Percentiles rank a stretch among this genome's conserved stretches.
Evolutionary conservation across 2,329 filamentous ascomycete genomes (phyloP).

Genomic region (Ascomycota sp.): DNA sequence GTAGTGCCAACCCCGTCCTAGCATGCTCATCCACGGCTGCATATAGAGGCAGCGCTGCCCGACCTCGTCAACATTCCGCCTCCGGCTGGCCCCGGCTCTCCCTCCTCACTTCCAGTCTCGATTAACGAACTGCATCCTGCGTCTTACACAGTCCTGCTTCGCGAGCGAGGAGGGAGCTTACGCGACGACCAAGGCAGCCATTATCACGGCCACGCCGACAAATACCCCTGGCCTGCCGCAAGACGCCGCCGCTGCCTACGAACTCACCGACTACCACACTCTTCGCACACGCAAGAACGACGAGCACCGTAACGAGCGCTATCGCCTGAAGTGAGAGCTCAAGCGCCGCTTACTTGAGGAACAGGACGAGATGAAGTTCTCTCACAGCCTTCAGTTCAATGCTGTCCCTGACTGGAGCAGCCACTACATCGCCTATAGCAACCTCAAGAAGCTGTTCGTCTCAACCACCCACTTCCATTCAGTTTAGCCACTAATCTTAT

Average conservation of each 20-base stretch:
- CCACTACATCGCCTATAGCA: slow-evolving; percentile 95
- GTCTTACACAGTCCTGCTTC: slow-evolving; percentile 7
- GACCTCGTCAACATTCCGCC: slow-evolving; percentile 10
- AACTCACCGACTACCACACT: slow-evolving; percentile 20
- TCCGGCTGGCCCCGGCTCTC: slow-evolving; percentile 10
- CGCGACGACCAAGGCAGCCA: neutral
- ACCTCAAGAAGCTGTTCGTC: slow-evolving; percentile 85
- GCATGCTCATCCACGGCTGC: too few species aligned
- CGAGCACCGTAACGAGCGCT: slow-evolving; percentile 13
- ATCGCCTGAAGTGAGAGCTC: slow-evolving; percentile 27
- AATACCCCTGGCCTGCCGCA: slow-evolving; percentile 1
- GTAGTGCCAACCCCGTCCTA: too few species aligned
- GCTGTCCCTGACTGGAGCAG: slow-evolving; percentile 98
- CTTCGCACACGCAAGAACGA: slow-evolving; percentile 10
- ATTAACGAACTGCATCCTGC: slow-evolving; percentile 4
- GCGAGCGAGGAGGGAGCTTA: slow-evolving; percentile 17
- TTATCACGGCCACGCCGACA: neutral
- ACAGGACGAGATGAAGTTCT: slow-evolving; percentile 95
- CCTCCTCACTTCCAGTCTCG: slow-evolving; percentile 17
- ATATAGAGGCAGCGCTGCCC: too few species aligned
- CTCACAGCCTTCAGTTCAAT: slow-evolving; percentile 97
- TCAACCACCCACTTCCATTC: neutral
- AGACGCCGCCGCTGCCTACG: slow-evolving; percentile 11
- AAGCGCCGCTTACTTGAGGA: slow-evolving; percentile 54
- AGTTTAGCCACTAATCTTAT: neutral